Base-by-base conservation (phyloP, 129 eudicot genomes). In the Helianthus tuberosus region DNA sequence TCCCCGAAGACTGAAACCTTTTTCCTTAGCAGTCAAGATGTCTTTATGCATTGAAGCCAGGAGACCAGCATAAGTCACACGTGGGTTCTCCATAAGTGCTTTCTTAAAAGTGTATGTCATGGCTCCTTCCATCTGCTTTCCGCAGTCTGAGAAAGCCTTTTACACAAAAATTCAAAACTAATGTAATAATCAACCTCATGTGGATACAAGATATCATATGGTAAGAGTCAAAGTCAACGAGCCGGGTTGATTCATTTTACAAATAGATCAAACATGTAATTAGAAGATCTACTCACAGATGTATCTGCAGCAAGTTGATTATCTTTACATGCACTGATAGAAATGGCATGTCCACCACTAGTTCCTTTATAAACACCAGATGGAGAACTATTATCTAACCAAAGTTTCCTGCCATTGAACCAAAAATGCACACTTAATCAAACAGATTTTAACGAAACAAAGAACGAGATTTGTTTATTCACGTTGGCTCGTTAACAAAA, bases 291-390 rank as follows among this genome's bases (percentile, higher is more conserved):
- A 73, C 92, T 82, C 44, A 90, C 96, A n/a, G 91, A 72, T 38
- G 91, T 85, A 73, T 90, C 96, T 54, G 80, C 87, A 66, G 96
- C 94, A 55, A 81, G 77, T 75, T 90, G 91, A 77, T 87, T 66
- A 83, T 90, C 96, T 69, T 79, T 83, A 55, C 96, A 90, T 3
- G 96, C 96, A 68, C 91, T 90, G 53, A 88, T 73, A 65, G 86
- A 79, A 54, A 90, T 85, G 66, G 94, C 96, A 12, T 52, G 81
- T 53, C 94, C 96, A 0, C 96, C 96, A 8, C 68, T 81, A 29
- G 94, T 88, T 15, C 89, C 93, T 63, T 87, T 90, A 57, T 73
- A 48, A 23, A 74, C 91, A 48, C 91, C 86, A 9, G 91, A 88
- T 6, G 95, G 91, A 36, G 95, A 89, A 12, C 64, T 11, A 72